phyloP scores from a whole-genome alignment of 2,329 filamentous ascomycete species.

The Trichoderma polysporum region DNA sequence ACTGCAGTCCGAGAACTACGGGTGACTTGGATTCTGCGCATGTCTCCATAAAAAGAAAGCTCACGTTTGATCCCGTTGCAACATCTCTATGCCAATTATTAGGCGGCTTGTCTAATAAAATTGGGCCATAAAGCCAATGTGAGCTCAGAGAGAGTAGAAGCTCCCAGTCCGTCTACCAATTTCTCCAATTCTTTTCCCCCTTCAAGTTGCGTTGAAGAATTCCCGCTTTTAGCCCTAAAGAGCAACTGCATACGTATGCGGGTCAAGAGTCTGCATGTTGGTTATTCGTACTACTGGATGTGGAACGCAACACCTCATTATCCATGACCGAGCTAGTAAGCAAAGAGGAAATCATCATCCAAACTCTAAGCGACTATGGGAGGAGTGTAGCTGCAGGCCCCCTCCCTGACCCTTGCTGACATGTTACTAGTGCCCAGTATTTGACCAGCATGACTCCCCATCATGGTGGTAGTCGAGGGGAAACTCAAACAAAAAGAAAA shows the following conservation, averaged over 20 bases:
- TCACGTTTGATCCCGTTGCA: neutral
- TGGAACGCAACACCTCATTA: neutral
- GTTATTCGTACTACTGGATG: neutral
- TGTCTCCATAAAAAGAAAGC: constrained; percentile 7
- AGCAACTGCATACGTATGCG: neutral
- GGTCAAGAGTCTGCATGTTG: constrained; percentile 10
- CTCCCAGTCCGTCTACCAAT: neutral
- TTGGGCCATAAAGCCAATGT: neutral
- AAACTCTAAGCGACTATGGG: neutral
- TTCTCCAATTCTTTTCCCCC: neutral
- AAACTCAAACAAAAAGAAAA: constrained; percentile 3
- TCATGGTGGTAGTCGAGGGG: neutral
- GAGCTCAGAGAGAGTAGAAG: neutral
- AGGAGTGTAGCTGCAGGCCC: neutral
- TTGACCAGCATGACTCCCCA: constrained; percentile 12
- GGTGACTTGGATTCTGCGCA: neutral
- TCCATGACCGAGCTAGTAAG: neutral
- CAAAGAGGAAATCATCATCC: neutral
- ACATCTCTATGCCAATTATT: neutral
- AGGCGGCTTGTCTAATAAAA: neutral
- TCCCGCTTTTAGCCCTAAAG: neutral
- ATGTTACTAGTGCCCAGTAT: neutral
- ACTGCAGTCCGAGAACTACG: neutral
- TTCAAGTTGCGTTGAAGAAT: neutral
- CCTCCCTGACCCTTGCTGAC: neutral